Conservation (phyloP, 2,329 filamentous ascomycete species). For the Calonectria pauciramosa region DNA sequence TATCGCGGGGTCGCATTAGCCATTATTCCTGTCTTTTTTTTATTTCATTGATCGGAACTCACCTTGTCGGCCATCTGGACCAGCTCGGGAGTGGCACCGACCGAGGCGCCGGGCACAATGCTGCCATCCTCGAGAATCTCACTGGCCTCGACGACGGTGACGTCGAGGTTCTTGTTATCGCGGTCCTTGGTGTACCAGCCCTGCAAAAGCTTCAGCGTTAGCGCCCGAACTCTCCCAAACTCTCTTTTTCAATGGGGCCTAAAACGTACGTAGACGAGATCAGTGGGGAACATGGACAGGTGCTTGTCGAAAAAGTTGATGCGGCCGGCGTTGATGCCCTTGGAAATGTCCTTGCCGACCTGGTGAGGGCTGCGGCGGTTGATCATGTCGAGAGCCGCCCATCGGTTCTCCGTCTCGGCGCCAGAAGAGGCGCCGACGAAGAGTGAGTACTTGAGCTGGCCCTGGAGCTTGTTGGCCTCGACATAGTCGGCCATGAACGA, state of each 20-base stretch:
- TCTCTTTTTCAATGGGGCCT: neutral
- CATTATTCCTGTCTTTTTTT: neutral
- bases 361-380: conserved; percentile 87
- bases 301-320: conserved; percentile 97
- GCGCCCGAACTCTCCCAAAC: neutral
- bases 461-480: conserved; percentile 87
- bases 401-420: conserved; percentile 91
- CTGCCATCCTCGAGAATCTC: conserved; percentile 91
- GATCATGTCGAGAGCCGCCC: conserved; percentile 93
- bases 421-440: conserved; percentile 93
- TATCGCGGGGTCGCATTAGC: conserved; percentile 35
- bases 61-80: conserved; percentile 92
- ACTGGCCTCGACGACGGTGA: conserved; percentile 87
- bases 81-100: conserved; percentile 87
- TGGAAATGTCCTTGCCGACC: conserved; percentile 90
- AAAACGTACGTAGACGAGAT: conserved; percentile 79
- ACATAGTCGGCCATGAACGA: conserved; percentile 89
- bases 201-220: conserved; percentile 50
- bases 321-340: conserved; percentile 88
- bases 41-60: conserved; percentile 17
- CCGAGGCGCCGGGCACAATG: conserved; percentile 88
- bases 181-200: conserved; percentile 89
- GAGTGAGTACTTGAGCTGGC: conserved; percentile 86
- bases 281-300: conserved; percentile 90
- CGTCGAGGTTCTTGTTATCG: conserved; percentile 80